Base-by-base conservation (phyloP, 768 basidiomycete genomes). In the Amanita pseudoporphyria region DNA sequence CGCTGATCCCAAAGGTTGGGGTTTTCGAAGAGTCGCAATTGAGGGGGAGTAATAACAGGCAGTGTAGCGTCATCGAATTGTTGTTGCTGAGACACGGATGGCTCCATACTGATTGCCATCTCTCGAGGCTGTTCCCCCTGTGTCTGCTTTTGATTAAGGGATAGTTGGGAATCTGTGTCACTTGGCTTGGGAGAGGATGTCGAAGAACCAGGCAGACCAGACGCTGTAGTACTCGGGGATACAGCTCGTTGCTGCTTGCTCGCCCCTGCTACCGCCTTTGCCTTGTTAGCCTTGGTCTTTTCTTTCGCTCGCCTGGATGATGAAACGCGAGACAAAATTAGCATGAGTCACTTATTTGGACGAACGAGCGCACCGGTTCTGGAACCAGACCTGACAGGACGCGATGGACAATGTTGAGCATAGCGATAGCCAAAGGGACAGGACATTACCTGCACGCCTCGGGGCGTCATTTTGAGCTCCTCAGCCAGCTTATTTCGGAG, bases 401-500 rank as follows among this genome's bases (percentile, higher is more conserved):
- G 53, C 26, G 19, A 44, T 33, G 31, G 52, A 26, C 46, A 35
- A 6, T 38, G 6, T n/a, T 24, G 39, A 50, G 49, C 21, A 33
- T 22, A 7, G 22, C 21, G 36, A 19, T 41, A 36, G 38, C 18
- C 36, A 31, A 12, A 24, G 39, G 47, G 30, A 51, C 13, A 44
- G 53, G 44, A 36, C 78, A 73, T 42, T 51, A 95, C 94, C 77
- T 98, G 94, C 2, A 98, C 88, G n/a, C 90, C 91, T 53, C 94
- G 73, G 18, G 91, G 81, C 9, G 88, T 87, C 94, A 98, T 98
- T 54, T 82, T 83, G 51, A 97, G 79, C 67, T 91, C 76, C 9
- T 74, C 68, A 0, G 92, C 86, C 47, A 98, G 79, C 54, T 79
- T 73, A 64, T 87, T 89, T 57, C 95, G 77, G 32, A 86, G 69